Base-by-base conservation (phyloP, 768 basidiomycete genomes). In the Tylopilus sp. region DNA sequence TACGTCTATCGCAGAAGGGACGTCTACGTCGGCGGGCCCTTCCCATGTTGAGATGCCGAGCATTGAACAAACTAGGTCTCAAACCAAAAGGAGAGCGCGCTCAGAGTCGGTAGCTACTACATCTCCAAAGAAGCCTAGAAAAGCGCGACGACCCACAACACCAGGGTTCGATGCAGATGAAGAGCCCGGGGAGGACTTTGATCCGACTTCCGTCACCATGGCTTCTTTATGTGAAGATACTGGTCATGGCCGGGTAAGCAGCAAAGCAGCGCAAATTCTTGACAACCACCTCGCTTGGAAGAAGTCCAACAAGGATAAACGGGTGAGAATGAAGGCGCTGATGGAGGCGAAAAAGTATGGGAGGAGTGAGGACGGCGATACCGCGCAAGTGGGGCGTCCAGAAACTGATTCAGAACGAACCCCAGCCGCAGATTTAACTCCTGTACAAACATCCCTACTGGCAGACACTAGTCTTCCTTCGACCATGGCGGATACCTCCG, bases 131-230 rank as follows among this genome's bases (percentile, higher is more conserved):
- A 79, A 75, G 60, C 63, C 67, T 22, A 66, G 66, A 24, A 69
- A 67, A 38, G 22, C 47, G 7, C 73, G 80, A 19, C 76, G 72
- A 33, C 77, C 79, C 3, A 78, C 81, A 9, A 71, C 79, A 8
- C 82, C 83, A 16, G 76, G 73, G 1, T 85, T 81, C 55, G 82
- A 85, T 63, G 72, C 78, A 24, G 73, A 77, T 48, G 82, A 81
- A 0, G 80, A 82, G 63, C 84, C 86, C 6, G 88, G 88, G 21
- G 87, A 88, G 63, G 84, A 87, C 30, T 71, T 92, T 43, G 89
- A 92, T 58, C 89, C 89, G n/a, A 91, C 89, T 0, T 73, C 80
- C 9, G 73, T 88, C n/a, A 91, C 89, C 6, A 92, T 92, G 89
- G 87, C 88, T 16, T 69, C 82, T 0, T 75, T 92, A 6, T 92